These are phyloP conservation scores for Trametes maxima DNA, from an alignment of 768 basidiomycete species.

Conservation along the genomic window DNA sequence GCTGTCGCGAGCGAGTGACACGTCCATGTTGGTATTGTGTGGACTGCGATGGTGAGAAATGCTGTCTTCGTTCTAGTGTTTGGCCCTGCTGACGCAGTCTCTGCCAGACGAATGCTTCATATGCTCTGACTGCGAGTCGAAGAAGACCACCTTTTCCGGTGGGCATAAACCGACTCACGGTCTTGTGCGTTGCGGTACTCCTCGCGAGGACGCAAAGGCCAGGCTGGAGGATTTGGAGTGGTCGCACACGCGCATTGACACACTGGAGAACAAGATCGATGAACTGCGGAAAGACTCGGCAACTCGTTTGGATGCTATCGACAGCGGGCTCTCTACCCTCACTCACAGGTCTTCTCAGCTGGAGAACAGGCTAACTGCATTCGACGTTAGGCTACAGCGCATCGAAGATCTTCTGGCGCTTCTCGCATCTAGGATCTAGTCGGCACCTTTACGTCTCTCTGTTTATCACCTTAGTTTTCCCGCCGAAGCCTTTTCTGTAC, in stretches of 20 bases:
- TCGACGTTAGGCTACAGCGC: slow-evolving; percentile 2
- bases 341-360: not conserved
- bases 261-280: slow-evolving; percentile 10
- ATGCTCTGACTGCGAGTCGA: slow-evolving; percentile 8
- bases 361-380: not conserved
- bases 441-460: not conserved
- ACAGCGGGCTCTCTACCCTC: not conserved
- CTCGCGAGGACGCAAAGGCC: slow-evolving; percentile 1
- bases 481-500: too few species aligned
- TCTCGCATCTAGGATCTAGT: not conserved
- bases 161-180: slow-evolving; percentile 15
- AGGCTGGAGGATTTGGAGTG: not conserved
- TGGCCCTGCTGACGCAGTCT: not conserved
- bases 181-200: slow-evolving; percentile 4
- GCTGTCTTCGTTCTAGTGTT: not conserved
- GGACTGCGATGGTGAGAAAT: slow-evolving; percentile 14
- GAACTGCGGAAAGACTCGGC: not conserved
- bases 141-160: not conserved
- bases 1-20: slow-evolving; percentile 4
- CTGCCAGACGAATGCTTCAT: slow-evolving; percentile 14
- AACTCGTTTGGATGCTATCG: slow-evolving; percentile 11
- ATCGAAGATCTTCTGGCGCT: slow-evolving; percentile 3
- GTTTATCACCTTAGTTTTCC: too few species aligned
- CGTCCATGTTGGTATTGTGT: slow-evolving; percentile 22
- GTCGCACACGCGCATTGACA: slow-evolving; percentile 7